Base-by-base conservation (phyloP, 768 basidiomycete species). In the Daedaleopsis nitida region DNA sequence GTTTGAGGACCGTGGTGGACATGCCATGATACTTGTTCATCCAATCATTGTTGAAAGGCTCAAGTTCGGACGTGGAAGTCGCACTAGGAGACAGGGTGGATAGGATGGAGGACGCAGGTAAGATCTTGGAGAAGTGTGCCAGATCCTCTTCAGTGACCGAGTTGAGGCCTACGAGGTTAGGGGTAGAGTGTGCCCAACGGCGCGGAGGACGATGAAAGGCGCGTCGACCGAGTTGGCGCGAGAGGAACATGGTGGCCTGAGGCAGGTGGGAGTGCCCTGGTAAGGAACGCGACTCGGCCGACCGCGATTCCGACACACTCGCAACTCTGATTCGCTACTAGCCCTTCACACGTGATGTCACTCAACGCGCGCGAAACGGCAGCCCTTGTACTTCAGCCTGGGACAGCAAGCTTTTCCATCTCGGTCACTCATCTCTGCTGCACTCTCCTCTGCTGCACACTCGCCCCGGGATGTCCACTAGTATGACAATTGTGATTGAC, bases 1-100 rank as follows among this genome's bases (percentile, higher is more conserved):
- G 97, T 72, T 90, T 93, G 54, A 98, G 79, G 13, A 99, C 91
- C 27, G 94, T 89, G 16, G 86, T 86, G 10, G 92, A 86, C 17
- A 79, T 75, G n/a, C 96, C 97, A 56, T 81, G 82, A 73, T 95
- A 98, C 74, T 96, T 96, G 68, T 89, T 88, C 89, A 97, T 94
- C 96, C 95, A 97, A 74, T 99, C 96, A 65, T 82, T 78, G 74
- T 99, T 98, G 81, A 83, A 96, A 2, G 77, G 80, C 3, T 80
- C 80, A 32, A 98, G 83, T 64, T 97, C 96, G 12, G 86, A 78
- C 9, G 78, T 42, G n/a, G 83, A 59, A 17, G 75, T 67, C 9
- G 80, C 73, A 47, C 64, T 64, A 14, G 89, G 81, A 24, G 84
- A 69, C 2, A 91, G 78, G 9, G 89, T 88, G 19, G 91, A 87